Evolutionary conservation across 2,329 filamentous ascomycete genomes (phyloP).

Genomic region (Zasmidium cellare): DNA sequence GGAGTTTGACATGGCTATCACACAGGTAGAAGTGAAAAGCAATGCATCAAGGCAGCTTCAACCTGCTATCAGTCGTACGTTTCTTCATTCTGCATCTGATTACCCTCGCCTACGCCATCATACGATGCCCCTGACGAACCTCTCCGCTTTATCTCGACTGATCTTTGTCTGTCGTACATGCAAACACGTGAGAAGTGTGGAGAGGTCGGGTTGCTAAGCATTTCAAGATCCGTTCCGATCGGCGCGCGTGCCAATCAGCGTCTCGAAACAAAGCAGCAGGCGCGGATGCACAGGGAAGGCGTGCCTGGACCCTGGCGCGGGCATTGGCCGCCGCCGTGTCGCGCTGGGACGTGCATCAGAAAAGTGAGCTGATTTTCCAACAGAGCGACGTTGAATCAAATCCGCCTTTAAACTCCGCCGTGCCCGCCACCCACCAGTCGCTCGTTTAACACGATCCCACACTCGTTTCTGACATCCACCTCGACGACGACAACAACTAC

Average conservation of each 20-base stretch:
- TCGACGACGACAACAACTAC: background rate
- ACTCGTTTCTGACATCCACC: background rate
- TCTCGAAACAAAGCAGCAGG: background rate
- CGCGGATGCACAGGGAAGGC: background rate
- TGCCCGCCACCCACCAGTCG: background rate
- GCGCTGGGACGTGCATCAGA: too few species aligned
- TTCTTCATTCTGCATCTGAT: background rate
- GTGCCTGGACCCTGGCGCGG: background rate
- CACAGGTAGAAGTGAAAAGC: background rate
- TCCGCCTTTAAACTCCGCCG: background rate
- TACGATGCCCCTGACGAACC: background rate
- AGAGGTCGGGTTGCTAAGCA: background rate
- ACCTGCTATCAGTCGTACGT: background rate
- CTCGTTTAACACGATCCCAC: background rate
- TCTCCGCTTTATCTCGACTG: background rate
- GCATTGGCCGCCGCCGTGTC: background rate
- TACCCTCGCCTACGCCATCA: background rate
- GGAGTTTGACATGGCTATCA: background rate
- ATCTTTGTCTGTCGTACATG: background rate
- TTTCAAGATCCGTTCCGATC: background rate
- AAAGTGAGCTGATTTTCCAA: too few species aligned
- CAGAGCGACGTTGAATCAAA: too few species aligned
- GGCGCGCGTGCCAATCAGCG: background rate
- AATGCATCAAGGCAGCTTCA: background rate
- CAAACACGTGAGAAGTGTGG: constrained; percentile 3